phyloP scores from a whole-genome alignment of 306 rosid species.

The Coriaria nepalensis region DNA sequence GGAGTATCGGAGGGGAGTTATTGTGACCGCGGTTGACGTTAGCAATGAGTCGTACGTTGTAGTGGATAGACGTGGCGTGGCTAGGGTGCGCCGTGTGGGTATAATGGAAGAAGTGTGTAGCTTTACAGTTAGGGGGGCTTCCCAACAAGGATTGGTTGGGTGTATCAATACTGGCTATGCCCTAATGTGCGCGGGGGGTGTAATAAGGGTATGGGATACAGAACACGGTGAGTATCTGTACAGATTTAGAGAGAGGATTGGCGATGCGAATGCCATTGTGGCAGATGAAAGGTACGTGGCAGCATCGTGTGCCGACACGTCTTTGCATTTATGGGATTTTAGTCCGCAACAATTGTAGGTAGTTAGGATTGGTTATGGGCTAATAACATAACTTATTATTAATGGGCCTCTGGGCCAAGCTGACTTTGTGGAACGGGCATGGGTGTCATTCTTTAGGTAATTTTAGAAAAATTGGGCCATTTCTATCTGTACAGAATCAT shows the following conservation, averaged over 20 bases:
- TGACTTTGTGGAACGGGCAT: too few relatives aligned
- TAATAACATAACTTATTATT: too few relatives aligned
- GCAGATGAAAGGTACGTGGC: conserved; percentile 62
- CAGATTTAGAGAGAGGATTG: conserved; percentile 14
- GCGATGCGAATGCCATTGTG: conserved; percentile 26
- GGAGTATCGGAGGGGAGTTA: conserved; percentile 19
- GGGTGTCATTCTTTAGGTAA: too few relatives aligned
- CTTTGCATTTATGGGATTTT: conserved; percentile 61
- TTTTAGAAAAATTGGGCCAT: too few relatives aligned
- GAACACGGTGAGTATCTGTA: conserved; percentile 13
- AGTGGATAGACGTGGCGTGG: conserved; percentile 32
- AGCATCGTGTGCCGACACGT: conserved; percentile 15
- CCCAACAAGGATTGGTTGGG: conserved; percentile 30
- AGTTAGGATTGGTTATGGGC: too few relatives aligned
- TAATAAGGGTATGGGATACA: conserved; percentile 44
- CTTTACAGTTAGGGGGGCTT: conserved; percentile 19
- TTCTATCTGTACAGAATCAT: too few relatives aligned
- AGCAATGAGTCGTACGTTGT: conserved; percentile 28
- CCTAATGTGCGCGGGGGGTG: conserved; percentile 28
- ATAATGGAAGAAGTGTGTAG: conserved; percentile 33
- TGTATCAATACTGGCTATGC: conserved; percentile 48
- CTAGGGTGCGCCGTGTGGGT: conserved; percentile 31
- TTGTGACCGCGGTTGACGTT: conserved; percentile 44
- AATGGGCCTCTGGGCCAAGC: too few relatives aligned
- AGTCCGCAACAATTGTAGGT: conserved; percentile 7